A percentile compares a stretch with the other conserved stretches of the same genome.
Conservation (phyloP, 176 grass and related monocot species). For the Bonia amplexicaulis region DNA sequence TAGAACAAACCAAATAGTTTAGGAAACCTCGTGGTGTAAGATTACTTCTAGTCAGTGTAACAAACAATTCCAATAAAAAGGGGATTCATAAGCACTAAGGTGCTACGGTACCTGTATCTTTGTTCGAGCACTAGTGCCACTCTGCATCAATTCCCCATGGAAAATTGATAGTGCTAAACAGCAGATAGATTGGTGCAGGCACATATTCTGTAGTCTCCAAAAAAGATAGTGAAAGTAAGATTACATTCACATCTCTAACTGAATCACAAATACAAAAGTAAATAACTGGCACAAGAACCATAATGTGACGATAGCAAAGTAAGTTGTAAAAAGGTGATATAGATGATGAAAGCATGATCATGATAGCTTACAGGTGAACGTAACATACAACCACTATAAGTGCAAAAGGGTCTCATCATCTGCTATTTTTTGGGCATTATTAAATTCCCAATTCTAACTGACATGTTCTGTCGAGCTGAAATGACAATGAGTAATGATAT, state of each 20-base stretch:
- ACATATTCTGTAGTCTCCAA: conserved; percentile 29
- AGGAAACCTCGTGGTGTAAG: neutral
- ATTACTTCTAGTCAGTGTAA: neutral
- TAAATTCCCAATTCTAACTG: neutral
- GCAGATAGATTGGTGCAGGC: neutral
- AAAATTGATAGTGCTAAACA: conserved; percentile 32
- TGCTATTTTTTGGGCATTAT: neutral
- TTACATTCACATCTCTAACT: neutral
- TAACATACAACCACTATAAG: neutral
- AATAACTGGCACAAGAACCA: neutral
- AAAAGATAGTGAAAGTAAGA: conserved; percentile 21
- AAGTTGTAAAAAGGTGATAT: neutral
- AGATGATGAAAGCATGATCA: neutral
- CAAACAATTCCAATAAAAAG: neutral
- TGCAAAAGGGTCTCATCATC: neutral
- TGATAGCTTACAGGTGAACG: neutral
- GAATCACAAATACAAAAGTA: neutral
- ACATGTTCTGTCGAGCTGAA: neutral
- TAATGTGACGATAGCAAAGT: neutral
- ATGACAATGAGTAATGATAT: neutral
- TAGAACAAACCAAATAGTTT: neutral
- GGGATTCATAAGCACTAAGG: neutral
- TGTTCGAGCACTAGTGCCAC: conserved; percentile 3
- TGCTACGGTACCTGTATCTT: neutral
- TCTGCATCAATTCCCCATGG: neutral